Evolutionary conservation across 140 eudicot species (phyloP), one percentile per base, ranked within the genome.

Genomic region (Cichorium intybus): DNA sequence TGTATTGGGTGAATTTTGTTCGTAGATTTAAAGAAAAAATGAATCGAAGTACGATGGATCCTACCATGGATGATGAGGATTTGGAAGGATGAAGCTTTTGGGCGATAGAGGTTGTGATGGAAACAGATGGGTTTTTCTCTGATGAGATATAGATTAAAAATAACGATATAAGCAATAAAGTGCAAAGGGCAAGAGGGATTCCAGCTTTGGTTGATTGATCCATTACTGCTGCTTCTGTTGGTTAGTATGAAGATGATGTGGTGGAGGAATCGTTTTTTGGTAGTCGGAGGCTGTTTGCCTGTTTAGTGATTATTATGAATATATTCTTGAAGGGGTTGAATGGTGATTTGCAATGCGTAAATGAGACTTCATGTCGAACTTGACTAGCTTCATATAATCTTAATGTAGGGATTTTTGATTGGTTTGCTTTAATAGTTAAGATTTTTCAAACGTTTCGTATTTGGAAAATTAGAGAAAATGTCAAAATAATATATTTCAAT

Each of bases 101-200:
- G 22, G 29, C 29, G 12, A 50, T 29, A 50, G 71, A 41, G 14
- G 62, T 52, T 53, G 65, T 43, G 39, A 50, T 51, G 46, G 69
- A 49, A 15, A 6, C 50, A 2, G 75, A 50, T 6, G 76, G 35
- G 58, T 60, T 67, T 50, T 51, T 43, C 17, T 18, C 64, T 59
- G 62, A 59, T 60, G 59, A 21, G 50, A 66, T 68, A 59, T 59
- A 28, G 23, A 74, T 50, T 5, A 67, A 59, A 59, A 39, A 15
- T 7, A 67, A 47, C 51, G 74, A 74, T 59, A 60, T 16, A 27
- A 74, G 69, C 50, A 74, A 29, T 50, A 74, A 26, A 66, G 64
- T 59, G 33, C 69, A 66, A 74, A 59, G 24, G 22, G 18, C 41
- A 58, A 74, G 21, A 58, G 57, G 74, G 22, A 62, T 29, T 21